Conservation (phyloP, 148 eudicot species). For the Limonium bicolor region DNA sequence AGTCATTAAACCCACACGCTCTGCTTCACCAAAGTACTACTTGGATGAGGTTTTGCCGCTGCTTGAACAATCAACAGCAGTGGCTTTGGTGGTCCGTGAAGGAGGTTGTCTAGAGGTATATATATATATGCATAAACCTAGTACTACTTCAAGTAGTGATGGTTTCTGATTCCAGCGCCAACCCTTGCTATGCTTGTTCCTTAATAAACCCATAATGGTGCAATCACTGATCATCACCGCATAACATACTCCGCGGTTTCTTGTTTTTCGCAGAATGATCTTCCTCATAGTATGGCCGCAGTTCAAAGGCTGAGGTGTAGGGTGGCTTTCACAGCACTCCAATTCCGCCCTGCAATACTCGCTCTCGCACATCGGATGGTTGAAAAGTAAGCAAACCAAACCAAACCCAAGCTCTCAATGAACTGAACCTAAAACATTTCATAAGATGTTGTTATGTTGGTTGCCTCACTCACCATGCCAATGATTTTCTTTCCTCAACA, state of each 20-base stretch:
- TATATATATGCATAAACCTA: not conserved
- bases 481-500: conserved; percentile 13
- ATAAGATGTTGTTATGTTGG: not conserved
- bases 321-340: conserved; percentile 83
- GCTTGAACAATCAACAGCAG: conserved; percentile 51
- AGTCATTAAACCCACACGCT: conserved; percentile 55
- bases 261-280: conserved; percentile 40
- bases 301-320: conserved; percentile 94
- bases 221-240: not conserved
- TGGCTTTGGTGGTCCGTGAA: conserved; percentile 66
- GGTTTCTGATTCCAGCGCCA: not conserved
- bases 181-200: not conserved
- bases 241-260: conserved; percentile 9
- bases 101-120: conserved; percentile 92
- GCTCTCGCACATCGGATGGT: conserved; percentile 54
- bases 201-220: not conserved
- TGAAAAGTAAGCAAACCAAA: conserved; percentile 41
- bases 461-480: not conserved
- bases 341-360: conserved; percentile 58
- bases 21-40: conserved; percentile 54
- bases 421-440: not conserved
- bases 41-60: conserved; percentile 57
- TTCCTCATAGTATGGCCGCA: conserved; percentile 63
- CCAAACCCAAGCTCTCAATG: not conserved
- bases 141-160: not conserved